phyloP scores from a whole-genome alignment of 192 early-diverging fungal species.

The Rhizoclosmatium globosum region DNA sequence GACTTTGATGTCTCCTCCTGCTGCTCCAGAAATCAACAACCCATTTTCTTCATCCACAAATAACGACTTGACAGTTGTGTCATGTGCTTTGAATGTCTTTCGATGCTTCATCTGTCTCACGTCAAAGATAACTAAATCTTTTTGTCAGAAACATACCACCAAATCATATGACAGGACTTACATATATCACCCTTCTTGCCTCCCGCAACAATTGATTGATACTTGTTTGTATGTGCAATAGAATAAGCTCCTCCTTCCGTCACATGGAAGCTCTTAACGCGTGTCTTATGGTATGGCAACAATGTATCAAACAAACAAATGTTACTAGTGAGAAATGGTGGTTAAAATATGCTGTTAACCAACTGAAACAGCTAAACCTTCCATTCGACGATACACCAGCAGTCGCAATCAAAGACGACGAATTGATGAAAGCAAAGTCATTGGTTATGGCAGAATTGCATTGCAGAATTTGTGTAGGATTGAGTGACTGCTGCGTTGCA shows the following conservation, averaged over 20 bases:
- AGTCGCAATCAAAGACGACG: constrained; percentile 76
- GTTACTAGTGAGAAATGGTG: constrained; percentile 50
- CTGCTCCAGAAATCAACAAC: constrained; percentile 70
- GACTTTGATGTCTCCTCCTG: constrained; percentile 72
- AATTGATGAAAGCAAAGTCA: constrained; percentile 80
- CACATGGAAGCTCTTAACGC: constrained; percentile 70
- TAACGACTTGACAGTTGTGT: constrained; percentile 70
- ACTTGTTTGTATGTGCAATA: constrained; percentile 64
- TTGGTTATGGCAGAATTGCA: constrained; percentile 71
- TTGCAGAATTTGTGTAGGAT: constrained; percentile 55
- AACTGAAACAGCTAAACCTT: constrained; percentile 25
- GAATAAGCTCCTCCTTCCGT: constrained; percentile 74
- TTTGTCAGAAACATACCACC: not conserved
- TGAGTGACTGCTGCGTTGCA: constrained; percentile 62
- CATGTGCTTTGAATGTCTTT: constrained; percentile 75
- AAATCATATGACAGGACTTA: constrained; percentile 44
- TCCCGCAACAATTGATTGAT: constrained; percentile 74
- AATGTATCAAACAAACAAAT: constrained; percentile 83
- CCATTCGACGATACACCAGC: constrained; percentile 68
- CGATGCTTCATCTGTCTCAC: constrained; percentile 69
- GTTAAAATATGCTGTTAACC: not conserved
- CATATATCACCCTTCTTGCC: constrained; percentile 80
- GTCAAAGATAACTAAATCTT: constrained; percentile 71
- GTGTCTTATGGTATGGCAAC: constrained; percentile 65
- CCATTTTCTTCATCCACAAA: constrained; percentile 67